Percentiles rank a stretch among this genome's conserved stretches.
Evolutionary conservation across 192 early-diverging fungal species (phyloP).

Genomic region (Gorgonomyces haynaldii): DNA sequence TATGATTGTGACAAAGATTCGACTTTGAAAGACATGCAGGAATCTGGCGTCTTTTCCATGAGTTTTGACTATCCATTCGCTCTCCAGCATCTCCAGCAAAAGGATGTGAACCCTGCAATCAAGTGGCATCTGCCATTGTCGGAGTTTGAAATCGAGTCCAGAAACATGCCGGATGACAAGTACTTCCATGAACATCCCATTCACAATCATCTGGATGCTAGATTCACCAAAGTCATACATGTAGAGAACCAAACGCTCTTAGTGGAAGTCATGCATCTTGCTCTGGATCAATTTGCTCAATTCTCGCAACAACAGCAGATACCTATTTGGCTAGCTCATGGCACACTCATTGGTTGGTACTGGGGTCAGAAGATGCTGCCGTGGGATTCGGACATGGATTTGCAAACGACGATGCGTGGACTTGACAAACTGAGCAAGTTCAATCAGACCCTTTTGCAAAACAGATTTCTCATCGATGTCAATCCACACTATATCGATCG

Average conservation of each 20-base stretch:
- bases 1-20: too few relatives aligned
- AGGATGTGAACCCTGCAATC: too few relatives aligned
- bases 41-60: too few relatives aligned
- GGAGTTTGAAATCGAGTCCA: too few relatives aligned
- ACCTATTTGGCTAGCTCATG: constrained; percentile 25
- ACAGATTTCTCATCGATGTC: not conserved
- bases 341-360: constrained; percentile 29
- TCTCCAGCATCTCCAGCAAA: too few relatives aligned
- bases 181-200: constrained; percentile 10
- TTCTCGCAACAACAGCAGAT: constrained; percentile 18
- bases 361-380: constrained; percentile 22
- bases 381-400: constrained; percentile 29
- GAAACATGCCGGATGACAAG: constrained; percentile 4
- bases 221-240: constrained; percentile 1
- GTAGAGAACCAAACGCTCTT: not conserved
- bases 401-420: constrained; percentile 5
- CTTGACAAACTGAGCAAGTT: not conserved
- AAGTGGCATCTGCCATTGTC: too few relatives aligned
- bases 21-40: too few relatives aligned
- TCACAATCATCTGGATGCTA: constrained; percentile 8
- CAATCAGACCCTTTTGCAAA: not conserved
- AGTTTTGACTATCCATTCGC: too few relatives aligned
- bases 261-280: not conserved
- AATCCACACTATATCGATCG: constrained; percentile 7
- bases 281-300: constrained; percentile 5